Conservation (phyloP, 495 filamentous ascomycete species). For the Extremus antarcticus region DNA sequence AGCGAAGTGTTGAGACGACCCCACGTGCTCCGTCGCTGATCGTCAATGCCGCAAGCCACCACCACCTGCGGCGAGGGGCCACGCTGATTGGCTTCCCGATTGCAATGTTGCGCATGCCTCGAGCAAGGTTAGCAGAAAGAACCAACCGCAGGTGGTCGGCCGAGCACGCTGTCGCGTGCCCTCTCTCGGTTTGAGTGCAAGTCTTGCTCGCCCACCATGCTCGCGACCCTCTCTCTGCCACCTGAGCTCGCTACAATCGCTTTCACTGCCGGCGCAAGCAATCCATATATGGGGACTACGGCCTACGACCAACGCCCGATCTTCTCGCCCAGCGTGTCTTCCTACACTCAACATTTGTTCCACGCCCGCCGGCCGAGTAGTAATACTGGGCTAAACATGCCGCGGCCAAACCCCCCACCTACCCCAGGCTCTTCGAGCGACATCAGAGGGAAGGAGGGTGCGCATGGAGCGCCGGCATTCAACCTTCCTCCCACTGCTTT, state of each 20-base stretch:
- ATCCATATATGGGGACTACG: neutral
- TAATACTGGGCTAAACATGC: conserved; percentile 5
- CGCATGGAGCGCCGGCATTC: conserved; percentile 51
- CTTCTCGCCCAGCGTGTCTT: conserved; percentile 1
- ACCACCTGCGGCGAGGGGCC: neutral
- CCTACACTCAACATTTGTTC: conserved; percentile 8
- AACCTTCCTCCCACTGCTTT: conserved; percentile 78
- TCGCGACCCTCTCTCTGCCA: neutral
- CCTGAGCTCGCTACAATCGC: neutral
- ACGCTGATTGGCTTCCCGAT: neutral
- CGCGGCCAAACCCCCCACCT: conserved; percentile 42
- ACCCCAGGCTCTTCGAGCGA: conserved; percentile 80
- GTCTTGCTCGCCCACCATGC: neutral
- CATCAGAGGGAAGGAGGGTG: conserved; percentile 64
- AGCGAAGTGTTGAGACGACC: neutral
- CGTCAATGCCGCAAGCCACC: neutral
- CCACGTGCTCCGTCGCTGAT: neutral
- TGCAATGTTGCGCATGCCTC: neutral
- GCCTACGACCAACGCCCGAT: neutral
- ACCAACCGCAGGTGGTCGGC: neutral
- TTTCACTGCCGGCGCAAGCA: neutral
- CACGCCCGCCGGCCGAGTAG: conserved; percentile 1
- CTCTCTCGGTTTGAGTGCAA: neutral
- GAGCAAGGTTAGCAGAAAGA: neutral
- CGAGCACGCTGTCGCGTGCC: conserved; percentile 3